These are phyloP conservation scores for Posidonia australis DNA, from an alignment of 106 monocot genomes.

Conservation along the genomic window DNA sequence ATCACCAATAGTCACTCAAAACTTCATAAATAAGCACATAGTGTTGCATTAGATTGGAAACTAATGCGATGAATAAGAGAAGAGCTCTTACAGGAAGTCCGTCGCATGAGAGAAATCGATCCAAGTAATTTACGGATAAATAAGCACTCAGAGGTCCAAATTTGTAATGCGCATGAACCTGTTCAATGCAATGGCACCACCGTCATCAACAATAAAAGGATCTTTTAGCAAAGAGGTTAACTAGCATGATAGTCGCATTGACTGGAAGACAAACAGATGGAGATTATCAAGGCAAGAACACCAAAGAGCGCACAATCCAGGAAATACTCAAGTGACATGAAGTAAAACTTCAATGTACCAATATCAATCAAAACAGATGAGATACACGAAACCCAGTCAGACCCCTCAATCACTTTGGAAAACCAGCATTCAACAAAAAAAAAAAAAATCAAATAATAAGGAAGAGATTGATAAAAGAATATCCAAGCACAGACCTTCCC, in stretches of 20 bases:
- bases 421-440: background rate
- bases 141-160: conserved; percentile 67
- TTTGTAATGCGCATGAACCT: conserved; percentile 66
- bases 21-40: background rate
- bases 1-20: background rate
- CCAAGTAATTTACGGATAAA: conserved; percentile 68
- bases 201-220: background rate
- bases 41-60: background rate
- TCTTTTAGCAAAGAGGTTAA: no score
- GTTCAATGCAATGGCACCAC: conserved; percentile 3
- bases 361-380: background rate
- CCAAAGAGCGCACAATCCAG: background rate
- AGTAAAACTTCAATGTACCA: no score
- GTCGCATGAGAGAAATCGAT: conserved; percentile 59
- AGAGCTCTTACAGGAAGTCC: conserved; percentile 47
- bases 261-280: background rate
- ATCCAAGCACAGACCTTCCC: conserved; percentile 37
- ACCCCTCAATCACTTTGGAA: background rate
- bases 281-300: background rate
- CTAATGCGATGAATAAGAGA: background rate
- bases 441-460: background rate
- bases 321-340: no score
- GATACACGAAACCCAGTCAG: background rate
- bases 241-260: background rate
- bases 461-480: background rate